Base-by-base conservation (phyloP, 805 yeast genomes). In the Saccharomycopsis olivae region DNA sequence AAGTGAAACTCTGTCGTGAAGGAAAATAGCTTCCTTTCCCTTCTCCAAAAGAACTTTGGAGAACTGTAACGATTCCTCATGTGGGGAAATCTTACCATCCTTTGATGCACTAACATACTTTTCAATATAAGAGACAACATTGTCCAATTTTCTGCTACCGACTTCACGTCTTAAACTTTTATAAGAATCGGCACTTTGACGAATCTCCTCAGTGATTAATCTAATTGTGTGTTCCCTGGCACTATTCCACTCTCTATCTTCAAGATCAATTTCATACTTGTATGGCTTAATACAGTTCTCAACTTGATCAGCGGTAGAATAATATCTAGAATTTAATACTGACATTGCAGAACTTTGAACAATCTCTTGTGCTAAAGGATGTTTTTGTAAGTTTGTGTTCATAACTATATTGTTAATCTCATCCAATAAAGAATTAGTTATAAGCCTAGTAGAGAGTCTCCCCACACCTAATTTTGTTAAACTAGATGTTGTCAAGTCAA, bases 271-370 rank as follows among this genome's bases (percentile, higher is more conserved):
- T 54, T 92, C 99, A 57, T 89, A 92, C 62, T 92, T 92, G 64
- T 81, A 92, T 2, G 99, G 99, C 57, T 92, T 92, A 53, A 92
- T 89, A 62, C 97, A 88, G 59, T 94, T 92, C 54, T 92, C 99
- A 5, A 92, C 97, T 58, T 92, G 99, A 57, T 94, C 99, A 0
- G 98, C 94, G 0, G 98, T 89, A 1, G 95, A 79, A 48, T 78
- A 84, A 56, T 72, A 92, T 48, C 89, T 75, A 20, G 82, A 63
- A 47, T 78, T 78, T 47, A 92, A 65, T 5, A 92, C 95, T 18
- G 77, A 65, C 24, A 73, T 69, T 0, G 96, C 94, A 2, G 96
- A 94, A 30, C 86, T 94, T 39, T 71, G 73, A 8, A 92, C 87
- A 2, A 85, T 78, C 32, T 75, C 73, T 49, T 75, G 76, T 3